Evolutionary conservation across 306 rosid genomes (phyloP).

Genomic region (Acacia melanoxylon): DNA sequence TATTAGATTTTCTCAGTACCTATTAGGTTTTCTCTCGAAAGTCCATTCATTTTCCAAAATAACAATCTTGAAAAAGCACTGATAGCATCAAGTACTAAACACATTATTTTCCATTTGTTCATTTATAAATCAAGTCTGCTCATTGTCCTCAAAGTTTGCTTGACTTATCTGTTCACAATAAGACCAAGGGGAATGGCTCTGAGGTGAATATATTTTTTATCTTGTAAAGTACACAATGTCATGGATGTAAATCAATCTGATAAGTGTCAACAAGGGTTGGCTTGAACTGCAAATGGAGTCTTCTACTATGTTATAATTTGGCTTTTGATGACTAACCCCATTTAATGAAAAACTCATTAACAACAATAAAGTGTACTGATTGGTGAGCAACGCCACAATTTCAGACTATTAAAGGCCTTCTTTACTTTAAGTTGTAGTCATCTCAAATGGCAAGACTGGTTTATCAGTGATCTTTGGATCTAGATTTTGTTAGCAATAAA

Average conservation of each 20-base stretch:
- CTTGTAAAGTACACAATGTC: background rate
- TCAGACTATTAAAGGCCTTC: background rate
- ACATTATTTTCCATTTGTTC: background rate
- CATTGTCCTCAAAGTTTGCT: constrained; percentile 9
- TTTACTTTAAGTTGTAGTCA: background rate
- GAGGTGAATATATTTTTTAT: constrained; percentile 1
- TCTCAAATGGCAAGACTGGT: background rate
- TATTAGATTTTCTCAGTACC: background rate
- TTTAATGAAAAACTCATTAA: background rate
- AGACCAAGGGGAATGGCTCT: constrained; percentile 1
- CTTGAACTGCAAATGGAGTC: background rate
- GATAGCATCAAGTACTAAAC: background rate
- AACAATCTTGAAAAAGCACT: background rate
- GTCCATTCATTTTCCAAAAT: background rate
- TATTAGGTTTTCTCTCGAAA: background rate
- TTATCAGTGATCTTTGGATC: background rate
- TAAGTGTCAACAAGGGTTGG: constrained; percentile 1
- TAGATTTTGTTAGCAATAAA: background rate
- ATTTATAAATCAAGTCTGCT: background rate
- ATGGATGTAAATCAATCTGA: constrained; percentile 5
- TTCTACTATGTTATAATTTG: background rate
- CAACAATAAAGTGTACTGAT: background rate
- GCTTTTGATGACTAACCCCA: background rate
- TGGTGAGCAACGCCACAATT: background rate
- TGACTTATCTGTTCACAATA: constrained; percentile 4